Conservation (phyloP, 169 alveolate genomes). For the Plasmodium relictum region DNA sequence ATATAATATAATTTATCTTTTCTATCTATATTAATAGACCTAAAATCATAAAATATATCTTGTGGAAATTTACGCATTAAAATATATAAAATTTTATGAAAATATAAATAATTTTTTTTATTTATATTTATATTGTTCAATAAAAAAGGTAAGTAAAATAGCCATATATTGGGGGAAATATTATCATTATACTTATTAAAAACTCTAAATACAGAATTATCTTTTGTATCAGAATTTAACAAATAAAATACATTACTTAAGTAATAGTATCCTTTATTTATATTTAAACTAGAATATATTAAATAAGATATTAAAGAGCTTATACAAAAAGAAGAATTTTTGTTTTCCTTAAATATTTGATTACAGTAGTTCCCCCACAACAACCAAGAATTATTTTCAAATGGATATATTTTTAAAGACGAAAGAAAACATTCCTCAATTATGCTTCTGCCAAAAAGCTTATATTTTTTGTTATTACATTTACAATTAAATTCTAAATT, state of each 20-base stretch:
- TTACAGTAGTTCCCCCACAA: conserved; percentile 70
- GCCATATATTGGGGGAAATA: conserved; percentile 60
- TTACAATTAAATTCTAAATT: conserved; percentile 12
- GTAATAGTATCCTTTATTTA: conserved; percentile 35
- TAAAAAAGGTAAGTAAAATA: conserved; percentile 64
- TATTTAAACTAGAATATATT: conserved; percentile 59
- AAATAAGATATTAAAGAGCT: conserved; percentile 71
- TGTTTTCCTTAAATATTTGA: conserved; percentile 39
- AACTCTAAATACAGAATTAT: conserved; percentile 37
- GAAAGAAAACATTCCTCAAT: conserved; percentile 75
- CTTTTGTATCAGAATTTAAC: conserved; percentile 36
- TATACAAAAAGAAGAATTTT: conserved; percentile 35
- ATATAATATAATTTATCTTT: conserved; percentile 25
- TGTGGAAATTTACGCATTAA: conserved; percentile 66
- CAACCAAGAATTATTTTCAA: conserved; percentile 59
- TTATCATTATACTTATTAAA: conserved; percentile 66
- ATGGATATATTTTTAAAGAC: conserved; percentile 49
- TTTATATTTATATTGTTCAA: conserved; percentile 52
- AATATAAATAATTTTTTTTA: conserved; percentile 37
- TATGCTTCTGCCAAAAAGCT: conserved; percentile 32
- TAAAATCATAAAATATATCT: conserved; percentile 61
- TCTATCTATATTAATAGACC: conserved; percentile 46
- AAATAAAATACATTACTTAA: conserved; percentile 63
- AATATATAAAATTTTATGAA: conserved; percentile 63
- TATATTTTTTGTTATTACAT: conserved; percentile 25